These are phyloP conservation scores for Pythium aristosporum DNA, from an alignment of 352 stramenopile genomes.

Conservation along the genomic window DNA sequence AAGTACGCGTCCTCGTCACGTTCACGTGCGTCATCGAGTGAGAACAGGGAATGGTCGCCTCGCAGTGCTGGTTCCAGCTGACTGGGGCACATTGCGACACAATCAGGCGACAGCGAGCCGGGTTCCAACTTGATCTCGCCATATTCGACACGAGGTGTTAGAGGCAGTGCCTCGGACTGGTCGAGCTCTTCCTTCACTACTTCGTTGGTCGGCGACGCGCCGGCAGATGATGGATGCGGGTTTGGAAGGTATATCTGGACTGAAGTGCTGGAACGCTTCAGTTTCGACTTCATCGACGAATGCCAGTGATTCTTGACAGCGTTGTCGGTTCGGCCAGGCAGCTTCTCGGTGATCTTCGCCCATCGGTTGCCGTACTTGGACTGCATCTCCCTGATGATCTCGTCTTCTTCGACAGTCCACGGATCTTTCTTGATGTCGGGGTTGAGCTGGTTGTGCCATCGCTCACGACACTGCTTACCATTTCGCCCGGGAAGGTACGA, in stretches of 20 bases:
- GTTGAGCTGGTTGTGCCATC: slow-evolving; percentile 87
- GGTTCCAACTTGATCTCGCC: slow-evolving; percentile 19
- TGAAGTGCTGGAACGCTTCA: slow-evolving; percentile 28
- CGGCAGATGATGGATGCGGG: not conserved
- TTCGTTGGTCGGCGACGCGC: not conserved
- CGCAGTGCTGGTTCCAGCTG: not conserved
- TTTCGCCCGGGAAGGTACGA: slow-evolving; percentile 80
- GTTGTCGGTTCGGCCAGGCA: slow-evolving; percentile 96
- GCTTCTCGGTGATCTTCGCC: slow-evolving; percentile 95
- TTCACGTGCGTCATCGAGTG: not conserved
- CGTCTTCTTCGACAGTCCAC: slow-evolving; percentile 85
- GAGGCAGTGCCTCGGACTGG: not conserved
- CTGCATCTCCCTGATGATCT: slow-evolving; percentile 82
- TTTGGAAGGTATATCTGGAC: not conserved
- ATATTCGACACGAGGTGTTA: not conserved
- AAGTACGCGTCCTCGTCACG: slow-evolving; percentile 15
- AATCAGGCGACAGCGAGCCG: slow-evolving; percentile 35
- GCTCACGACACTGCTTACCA: slow-evolving; percentile 89
- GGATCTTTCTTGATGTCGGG: slow-evolving; percentile 73
- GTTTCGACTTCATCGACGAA: slow-evolving; percentile 70
- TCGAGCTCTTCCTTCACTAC: slow-evolving; percentile 1
- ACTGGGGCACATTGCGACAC: slow-evolving; percentile 30
- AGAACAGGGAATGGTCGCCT: slow-evolving; percentile 6
- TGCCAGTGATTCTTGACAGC: slow-evolving; percentile 98
- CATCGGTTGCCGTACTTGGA: slow-evolving; percentile 93